phyloP scores from a whole-genome alignment of 192 early-diverging fungal species.

The Mortierella antarctica region DNA sequence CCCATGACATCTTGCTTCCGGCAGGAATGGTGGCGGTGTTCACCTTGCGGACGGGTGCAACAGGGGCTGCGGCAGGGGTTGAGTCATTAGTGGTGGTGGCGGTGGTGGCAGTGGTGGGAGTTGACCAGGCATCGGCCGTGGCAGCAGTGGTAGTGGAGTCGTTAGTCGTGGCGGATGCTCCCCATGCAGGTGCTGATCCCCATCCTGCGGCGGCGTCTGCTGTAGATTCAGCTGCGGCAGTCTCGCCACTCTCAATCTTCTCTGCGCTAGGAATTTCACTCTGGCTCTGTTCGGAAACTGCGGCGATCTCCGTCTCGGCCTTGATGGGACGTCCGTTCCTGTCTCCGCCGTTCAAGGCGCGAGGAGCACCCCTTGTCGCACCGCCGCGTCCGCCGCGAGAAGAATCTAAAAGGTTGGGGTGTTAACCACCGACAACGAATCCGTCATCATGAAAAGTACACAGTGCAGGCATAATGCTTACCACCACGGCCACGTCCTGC shows the following conservation, averaged over 20 bases:
- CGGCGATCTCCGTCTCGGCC: neutral
- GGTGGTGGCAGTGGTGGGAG: slow-evolving; percentile 3
- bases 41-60: slow-evolving; percentile 34
- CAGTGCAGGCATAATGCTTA: slow-evolving; percentile 19
- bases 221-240: slow-evolving; percentile 12
- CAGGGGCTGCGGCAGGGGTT: slow-evolving; percentile 11
- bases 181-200: slow-evolving; percentile 10
- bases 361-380: slow-evolving; percentile 54
- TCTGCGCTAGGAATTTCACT: slow-evolving; percentile 12
- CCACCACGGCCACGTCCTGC: slow-evolving; percentile 73
- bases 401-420: slow-evolving; percentile 44
- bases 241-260: slow-evolving; percentile 15
- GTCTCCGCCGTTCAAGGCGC: slow-evolving; percentile 52
- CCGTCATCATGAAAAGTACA: neutral
- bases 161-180: slow-evolving; percentile 17
- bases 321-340: slow-evolving; percentile 44
- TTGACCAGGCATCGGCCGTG: slow-evolving; percentile 14
- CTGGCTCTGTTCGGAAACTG: slow-evolving; percentile 6
- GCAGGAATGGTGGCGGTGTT: slow-evolving; percentile 55
- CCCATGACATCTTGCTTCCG: slow-evolving; percentile 64
- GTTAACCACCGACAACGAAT: neutral
- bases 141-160: slow-evolving; percentile 4
- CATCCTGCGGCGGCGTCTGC: neutral
- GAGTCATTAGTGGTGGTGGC: slow-evolving; percentile 33
- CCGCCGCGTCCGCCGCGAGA: slow-evolving; percentile 74